Conservation (phyloP, 352 stramenopile species). For the Globisporangium perplexum region DNA sequence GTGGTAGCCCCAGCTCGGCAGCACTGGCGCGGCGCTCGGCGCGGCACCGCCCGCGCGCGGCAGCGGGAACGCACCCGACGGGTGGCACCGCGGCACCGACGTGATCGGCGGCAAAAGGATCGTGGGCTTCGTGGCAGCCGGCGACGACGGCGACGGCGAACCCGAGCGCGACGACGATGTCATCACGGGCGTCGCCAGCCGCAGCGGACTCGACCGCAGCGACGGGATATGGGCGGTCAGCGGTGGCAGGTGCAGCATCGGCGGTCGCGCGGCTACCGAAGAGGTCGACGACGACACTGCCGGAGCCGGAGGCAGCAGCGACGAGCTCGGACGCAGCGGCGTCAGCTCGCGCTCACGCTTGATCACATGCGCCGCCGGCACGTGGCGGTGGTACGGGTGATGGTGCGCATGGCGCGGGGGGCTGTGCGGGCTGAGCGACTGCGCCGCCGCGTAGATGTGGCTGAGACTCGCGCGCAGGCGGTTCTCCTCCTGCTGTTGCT, state of each 20-base stretch:
- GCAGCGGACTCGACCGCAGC: background rate
- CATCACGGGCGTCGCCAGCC: background rate
- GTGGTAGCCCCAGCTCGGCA: constrained; percentile 4
- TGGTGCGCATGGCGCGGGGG: background rate
- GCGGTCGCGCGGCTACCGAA: background rate
- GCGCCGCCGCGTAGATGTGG: constrained; percentile 9
- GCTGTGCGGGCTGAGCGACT: constrained; percentile 9
- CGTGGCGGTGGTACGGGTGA: background rate
- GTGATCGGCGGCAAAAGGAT: constrained; percentile 14
- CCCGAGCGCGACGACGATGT: background rate
- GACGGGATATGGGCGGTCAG: constrained; percentile 8
- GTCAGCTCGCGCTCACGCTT: constrained; percentile 3
- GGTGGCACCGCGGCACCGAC: constrained; percentile 9
- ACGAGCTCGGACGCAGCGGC: constrained; percentile 1
- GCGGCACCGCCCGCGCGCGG: background rate
- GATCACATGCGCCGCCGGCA: background rate
- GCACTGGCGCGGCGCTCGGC: background rate
- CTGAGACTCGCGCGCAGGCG: constrained; percentile 9
- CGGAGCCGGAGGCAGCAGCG: background rate
- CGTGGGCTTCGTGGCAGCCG: constrained; percentile 4
- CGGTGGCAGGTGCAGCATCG: constrained; percentile 7
- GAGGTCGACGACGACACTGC: background rate
- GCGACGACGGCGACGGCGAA: background rate
- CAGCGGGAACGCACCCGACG: constrained; percentile 1
- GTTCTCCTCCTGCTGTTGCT: constrained; percentile 9